phyloP scores from a whole-genome alignment of 768 basidiomycete genomes.

The Mycena maculata region DNA sequence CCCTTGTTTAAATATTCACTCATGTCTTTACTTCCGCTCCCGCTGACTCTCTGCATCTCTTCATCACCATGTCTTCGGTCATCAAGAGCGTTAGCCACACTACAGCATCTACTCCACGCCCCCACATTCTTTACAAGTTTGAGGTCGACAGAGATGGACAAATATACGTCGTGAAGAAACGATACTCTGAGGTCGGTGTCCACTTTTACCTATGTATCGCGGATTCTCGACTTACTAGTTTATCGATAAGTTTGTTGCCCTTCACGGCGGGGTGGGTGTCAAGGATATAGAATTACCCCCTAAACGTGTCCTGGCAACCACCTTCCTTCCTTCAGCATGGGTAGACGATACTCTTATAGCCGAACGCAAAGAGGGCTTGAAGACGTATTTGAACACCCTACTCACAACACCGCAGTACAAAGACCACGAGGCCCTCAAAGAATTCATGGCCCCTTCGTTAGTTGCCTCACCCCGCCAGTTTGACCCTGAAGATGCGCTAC shows the following conservation, averaged over 20 bases:
- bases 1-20: conserved; percentile 3
- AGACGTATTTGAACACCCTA: conserved; percentile 55
- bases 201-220: neutral
- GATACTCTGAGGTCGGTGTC: conserved; percentile 28
- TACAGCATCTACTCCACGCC: conserved; percentile 31
- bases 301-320: conserved; percentile 61
- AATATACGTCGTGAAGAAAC: conserved; percentile 25
- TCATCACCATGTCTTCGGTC: conserved; percentile 15
- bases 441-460: conserved; percentile 52
- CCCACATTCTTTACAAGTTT: conserved; percentile 33
- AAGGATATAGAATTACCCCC: conserved; percentile 52
- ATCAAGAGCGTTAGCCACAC: conserved; percentile 31
- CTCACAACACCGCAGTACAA: conserved; percentile 51
- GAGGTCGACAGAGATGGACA: conserved; percentile 20
- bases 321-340: conserved; percentile 64
- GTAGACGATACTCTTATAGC: conserved; percentile 62
- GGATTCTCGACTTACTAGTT: neutral
- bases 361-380: conserved; percentile 62
- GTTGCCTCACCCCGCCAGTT: conserved; percentile 42
- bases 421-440: conserved; percentile 45
- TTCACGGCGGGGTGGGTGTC: conserved; percentile 19
- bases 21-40: neutral
- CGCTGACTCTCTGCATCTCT: neutral
- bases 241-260: conserved; percentile 21
- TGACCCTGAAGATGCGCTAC: conserved; percentile 58